Base-by-base conservation (phyloP, 129 eudicot species). In the Tanacetum coccineum region DNA sequence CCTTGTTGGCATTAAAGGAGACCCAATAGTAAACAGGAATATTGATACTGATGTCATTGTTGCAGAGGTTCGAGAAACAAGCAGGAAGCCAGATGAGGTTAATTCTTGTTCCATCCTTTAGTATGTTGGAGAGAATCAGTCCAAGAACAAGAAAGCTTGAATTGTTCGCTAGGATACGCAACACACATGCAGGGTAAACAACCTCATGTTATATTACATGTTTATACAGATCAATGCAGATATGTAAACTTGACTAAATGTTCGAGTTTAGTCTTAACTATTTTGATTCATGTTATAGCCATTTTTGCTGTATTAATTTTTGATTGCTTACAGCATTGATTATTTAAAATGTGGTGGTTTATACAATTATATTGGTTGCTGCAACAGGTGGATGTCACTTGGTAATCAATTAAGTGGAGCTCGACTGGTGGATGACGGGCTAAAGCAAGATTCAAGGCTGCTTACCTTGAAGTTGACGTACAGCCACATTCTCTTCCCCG, bases 51-150 rank as follows among this genome's bases (percentile, higher is more conserved):
- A 94, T 85, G 99, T 94, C 72, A 77, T 94, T 71, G 99, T 94
- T 58, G 99, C 99, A 28, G 99, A 94, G 78, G 99, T 94, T 78
- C 90, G 99, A 62, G 99, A 94, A 87, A 94, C 99, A 28, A 94
- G 99, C 19, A 97, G 99, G 6, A 89, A 94, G 70, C 99, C 99
- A 70, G 97, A 94, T 26, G 99, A 94, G 97, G 99, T 67, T 10
- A 6, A 30, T 17, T 47, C 13, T 68, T 39, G 13, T 47, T 61
- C 59, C 53, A 47, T 56, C 25, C 9, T 7, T 36, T n/a, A 47
- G 12, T 52, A 42, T 94, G 89, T 89, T 94, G 70, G 99, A 94
- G 82, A 83, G 99, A 76, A 85, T 94, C 28, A 94, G 96, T 80
- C 99, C 99, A 19, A 69, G 99, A 75, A 89, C 97, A 55, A 82